phyloP scores from a whole-genome alignment of 2,329 filamentous ascomycete genomes.

The Cytospora mali region DNA sequence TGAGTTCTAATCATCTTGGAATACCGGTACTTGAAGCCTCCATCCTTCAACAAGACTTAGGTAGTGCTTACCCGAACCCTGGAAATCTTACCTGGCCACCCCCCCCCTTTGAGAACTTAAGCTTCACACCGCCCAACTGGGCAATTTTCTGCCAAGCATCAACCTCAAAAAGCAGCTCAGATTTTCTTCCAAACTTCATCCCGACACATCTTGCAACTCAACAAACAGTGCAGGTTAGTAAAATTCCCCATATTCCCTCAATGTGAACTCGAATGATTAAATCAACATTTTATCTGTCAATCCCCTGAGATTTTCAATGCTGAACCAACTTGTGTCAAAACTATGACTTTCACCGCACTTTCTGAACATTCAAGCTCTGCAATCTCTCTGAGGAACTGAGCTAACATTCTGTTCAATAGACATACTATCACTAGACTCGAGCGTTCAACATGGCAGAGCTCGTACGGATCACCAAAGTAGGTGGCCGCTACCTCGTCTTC shows the following conservation, averaged over 20 bases:
- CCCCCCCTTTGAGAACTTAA: background rate
- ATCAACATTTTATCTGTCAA: slow-evolving; percentile 57
- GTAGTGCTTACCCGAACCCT: slow-evolving; percentile 8
- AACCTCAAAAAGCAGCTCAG: slow-evolving; percentile 11
- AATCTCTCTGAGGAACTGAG: slow-evolving; percentile 25
- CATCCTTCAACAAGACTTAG: no score
- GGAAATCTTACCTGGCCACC: background rate
- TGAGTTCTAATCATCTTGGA: slow-evolving; percentile 64
- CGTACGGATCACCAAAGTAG: slow-evolving; percentile 79
- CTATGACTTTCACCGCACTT: slow-evolving; percentile 36
- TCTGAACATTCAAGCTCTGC: slow-evolving; percentile 1
- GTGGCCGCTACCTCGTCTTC: slow-evolving; percentile 85
- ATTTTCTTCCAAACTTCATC: slow-evolving; percentile 19
- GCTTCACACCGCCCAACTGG: slow-evolving; percentile 13
- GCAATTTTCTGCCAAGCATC: slow-evolving; percentile 18
- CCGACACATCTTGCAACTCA: slow-evolving; percentile 28
- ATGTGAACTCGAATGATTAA: slow-evolving; percentile 49
- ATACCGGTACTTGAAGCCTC: no score
- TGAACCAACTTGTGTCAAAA: slow-evolving; percentile 37
- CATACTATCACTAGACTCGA: slow-evolving; percentile 5
- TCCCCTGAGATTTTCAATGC: slow-evolving; percentile 56
- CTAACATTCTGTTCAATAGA: slow-evolving; percentile 26
- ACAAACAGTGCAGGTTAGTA: slow-evolving; percentile 32
- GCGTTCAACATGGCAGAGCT: slow-evolving; percentile 45
- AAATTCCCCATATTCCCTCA: background rate